These are phyloP conservation scores for Verticillium nonalfalfae DNA, from an alignment of 2,329 filamentous ascomycete species.

Conservation along the genomic window DNA sequence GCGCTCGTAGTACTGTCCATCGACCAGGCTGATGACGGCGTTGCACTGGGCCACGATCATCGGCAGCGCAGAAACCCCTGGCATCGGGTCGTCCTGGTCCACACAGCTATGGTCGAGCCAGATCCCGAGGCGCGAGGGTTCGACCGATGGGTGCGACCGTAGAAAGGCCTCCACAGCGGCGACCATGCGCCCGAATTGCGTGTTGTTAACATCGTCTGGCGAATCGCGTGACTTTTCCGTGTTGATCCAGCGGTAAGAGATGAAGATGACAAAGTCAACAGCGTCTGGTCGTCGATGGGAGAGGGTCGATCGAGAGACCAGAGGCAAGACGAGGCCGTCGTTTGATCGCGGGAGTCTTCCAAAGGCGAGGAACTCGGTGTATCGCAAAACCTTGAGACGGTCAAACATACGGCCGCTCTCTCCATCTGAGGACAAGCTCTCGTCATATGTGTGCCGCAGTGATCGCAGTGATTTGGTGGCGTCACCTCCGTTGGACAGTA, in stretches of 20 bases:
- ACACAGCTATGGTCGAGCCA: constrained; percentile 30
- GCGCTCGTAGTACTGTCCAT: constrained; percentile 24
- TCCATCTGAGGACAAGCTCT: constrained; percentile 13
- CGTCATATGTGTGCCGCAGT: constrained; percentile 17
- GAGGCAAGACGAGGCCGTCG: constrained; percentile 9
- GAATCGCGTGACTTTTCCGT: constrained; percentile 6
- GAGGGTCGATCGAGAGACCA: background rate
- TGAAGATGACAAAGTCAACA: constrained; percentile 22
- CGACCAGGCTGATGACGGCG: constrained; percentile 29
- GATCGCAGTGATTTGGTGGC: constrained; percentile 8
- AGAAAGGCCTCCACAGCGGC: constrained; percentile 20
- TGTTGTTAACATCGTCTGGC: constrained; percentile 21
- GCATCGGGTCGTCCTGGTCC: constrained; percentile 23
- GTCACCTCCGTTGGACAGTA: constrained; percentile 13
- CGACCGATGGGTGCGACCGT: constrained; percentile 14
- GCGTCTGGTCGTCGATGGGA: background rate
- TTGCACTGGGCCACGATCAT: constrained; percentile 31
- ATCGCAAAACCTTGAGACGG: constrained; percentile 19
- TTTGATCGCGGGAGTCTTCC: constrained; percentile 18
- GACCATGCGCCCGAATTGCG: constrained; percentile 24
- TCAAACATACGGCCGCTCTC: constrained; percentile 18
- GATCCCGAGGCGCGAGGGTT: constrained; percentile 15
- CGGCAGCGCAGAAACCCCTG: constrained; percentile 26
- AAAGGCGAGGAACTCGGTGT: constrained; percentile 16
- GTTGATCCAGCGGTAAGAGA: constrained; percentile 27